Base-by-base conservation (phyloP, 1,139 yeast genomes). In the Candida dubliniensis region DNA sequence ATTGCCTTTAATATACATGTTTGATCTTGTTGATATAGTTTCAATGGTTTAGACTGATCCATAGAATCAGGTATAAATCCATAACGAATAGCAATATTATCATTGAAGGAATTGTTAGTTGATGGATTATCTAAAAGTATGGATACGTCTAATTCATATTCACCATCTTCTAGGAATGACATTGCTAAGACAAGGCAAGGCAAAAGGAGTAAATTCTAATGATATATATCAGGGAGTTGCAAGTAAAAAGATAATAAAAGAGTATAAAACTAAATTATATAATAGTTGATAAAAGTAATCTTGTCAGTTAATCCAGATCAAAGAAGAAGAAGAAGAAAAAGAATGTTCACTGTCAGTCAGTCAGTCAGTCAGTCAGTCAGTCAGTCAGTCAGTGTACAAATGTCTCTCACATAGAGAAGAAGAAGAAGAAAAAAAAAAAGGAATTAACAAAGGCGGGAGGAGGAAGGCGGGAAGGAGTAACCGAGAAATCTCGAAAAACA, bases 1-100 rank as follows among this genome's bases (percentile, higher is more conserved):
- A 57, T 61, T 1, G 73, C 74, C 44, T 63, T 61, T 31, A 73
- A 48, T 10, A 72, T 55, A 35, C 71, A 60, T 42, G 65, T 66
- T 42, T 63, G 65, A 38, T 63, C 66, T 38, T 62, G 61, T 46
- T 70, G 71, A 53, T 69, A 72, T 39, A 72, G 53, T 18, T 57
- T 62, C 37, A 72, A 53, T 2, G 71, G 69, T 45, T 61, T 58
- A 3, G 59, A 42, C 42, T 63, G 71, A 51, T 72, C 76, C 72
- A 73, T 64, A 32, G 74, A 64, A 42, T 68, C 72, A 5, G 77
- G 76, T n/a, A 70, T 61, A 46, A 68, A 65, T 26, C 76, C 77
- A 51, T 72, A 73, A 25, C 77, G 59, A 30, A 74, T 56, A 8
- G 75, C 77, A 34, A 72, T 54, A 41, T 63, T 57, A 27, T 56